Conservation (phyloP, 164 flowering plant genomes). For the Paratinospora sagittata region DNA sequence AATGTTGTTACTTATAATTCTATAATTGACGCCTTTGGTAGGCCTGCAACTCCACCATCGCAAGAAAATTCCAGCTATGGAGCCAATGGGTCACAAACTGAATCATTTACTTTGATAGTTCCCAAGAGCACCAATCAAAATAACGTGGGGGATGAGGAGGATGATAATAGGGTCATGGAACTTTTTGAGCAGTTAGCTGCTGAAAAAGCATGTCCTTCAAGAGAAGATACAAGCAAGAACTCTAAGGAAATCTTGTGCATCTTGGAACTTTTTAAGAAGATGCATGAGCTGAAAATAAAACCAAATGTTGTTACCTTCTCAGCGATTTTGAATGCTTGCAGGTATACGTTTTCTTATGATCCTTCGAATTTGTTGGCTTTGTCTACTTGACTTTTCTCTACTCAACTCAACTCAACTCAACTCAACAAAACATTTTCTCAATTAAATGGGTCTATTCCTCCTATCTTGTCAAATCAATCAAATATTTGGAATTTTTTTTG, state of each 20-base stretch:
- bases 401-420: too few relatives aligned
- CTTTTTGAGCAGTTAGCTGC: slow-evolving; percentile 59
- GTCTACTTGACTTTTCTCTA: too few relatives aligned
- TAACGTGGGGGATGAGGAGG: slow-evolving; percentile 22
- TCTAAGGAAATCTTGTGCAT: slow-evolving; percentile 59
- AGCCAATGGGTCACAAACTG: slow-evolving; percentile 17
- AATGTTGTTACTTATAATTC: slow-evolving; percentile 96
- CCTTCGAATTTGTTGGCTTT: background rate
- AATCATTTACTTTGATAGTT: slow-evolving; percentile 18
- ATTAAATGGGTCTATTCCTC: too few relatives aligned
- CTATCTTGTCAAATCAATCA: background rate
- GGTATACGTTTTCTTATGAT: slow-evolving; percentile 35
- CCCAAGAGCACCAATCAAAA: slow-evolving; percentile 13
- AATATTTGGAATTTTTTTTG: background rate
- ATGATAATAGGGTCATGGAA: slow-evolving; percentile 43
- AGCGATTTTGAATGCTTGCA: slow-evolving; percentile 97
- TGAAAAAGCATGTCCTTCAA: slow-evolving; percentile 33
- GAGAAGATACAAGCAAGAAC: slow-evolving; percentile 31
- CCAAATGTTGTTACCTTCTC: slow-evolving; percentile 99
- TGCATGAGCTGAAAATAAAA: slow-evolving; percentile 86
- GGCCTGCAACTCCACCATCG: slow-evolving; percentile 31
- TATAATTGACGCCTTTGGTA: slow-evolving; percentile 92
- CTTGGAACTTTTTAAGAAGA: slow-evolving; percentile 69
- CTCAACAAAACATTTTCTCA: too few relatives aligned
- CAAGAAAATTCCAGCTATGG: slow-evolving; percentile 19